Conservation (phyloP, 1,284 basidiomycete species). For the Trametes versicolor region DNA sequence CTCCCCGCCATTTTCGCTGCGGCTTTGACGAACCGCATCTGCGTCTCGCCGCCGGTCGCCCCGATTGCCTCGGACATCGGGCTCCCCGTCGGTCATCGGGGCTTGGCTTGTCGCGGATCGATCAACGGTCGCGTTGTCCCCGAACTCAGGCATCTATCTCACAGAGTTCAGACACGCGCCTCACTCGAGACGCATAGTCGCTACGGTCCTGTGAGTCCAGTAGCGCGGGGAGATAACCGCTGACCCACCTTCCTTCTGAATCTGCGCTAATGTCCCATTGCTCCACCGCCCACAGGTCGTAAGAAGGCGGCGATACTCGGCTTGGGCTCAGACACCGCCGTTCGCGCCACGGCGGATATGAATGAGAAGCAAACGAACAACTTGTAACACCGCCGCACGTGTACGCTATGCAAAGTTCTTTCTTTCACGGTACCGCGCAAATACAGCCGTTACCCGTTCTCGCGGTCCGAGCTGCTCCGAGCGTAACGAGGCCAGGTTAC, state of each 20-base stretch:
- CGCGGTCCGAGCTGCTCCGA: too few relatives aligned
- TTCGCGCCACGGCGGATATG: not conserved
- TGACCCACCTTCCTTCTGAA: not conserved
- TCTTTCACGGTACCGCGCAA: not conserved
- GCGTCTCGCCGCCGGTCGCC: not conserved
- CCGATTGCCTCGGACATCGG: not conserved
- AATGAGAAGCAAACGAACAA: not conserved
- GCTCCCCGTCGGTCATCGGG: not conserved
- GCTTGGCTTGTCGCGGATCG: not conserved
- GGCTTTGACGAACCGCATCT: too few relatives aligned
- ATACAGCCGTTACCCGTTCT: too few relatives aligned
- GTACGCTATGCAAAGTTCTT: not conserved
- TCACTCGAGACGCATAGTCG: conserved; percentile 78
- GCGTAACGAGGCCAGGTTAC: too few relatives aligned
- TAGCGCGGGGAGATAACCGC: not conserved
- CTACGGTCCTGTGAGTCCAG: conserved; percentile 78
- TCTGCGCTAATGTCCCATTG: not conserved
- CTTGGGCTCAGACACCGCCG: not conserved
- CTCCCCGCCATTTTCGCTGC: too few relatives aligned
- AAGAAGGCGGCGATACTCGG: not conserved
- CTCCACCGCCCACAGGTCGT: conserved; percentile 12
- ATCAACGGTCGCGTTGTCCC: too few relatives aligned
- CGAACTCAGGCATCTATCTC: conserved; percentile 76
- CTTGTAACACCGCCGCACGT: not conserved
- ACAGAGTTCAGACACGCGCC: conserved; percentile 80